Percentiles rank a stretch among this genome's conserved stretches.
Evolutionary conservation across 1,139 yeast species (phyloP).

Genomic region (Trichomonascaceae sp.): DNA sequence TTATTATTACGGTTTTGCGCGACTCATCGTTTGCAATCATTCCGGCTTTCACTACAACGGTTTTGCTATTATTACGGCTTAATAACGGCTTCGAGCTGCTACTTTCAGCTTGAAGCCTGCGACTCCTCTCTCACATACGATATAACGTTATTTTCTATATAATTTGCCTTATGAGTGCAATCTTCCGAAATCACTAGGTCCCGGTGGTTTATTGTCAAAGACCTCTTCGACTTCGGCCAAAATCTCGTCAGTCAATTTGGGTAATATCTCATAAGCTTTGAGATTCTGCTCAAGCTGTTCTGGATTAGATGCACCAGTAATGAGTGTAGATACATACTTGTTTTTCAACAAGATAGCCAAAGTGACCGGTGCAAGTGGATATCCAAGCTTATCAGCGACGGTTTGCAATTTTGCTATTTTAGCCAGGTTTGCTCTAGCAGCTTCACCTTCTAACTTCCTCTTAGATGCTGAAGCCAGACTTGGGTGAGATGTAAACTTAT

Average conservation of each 20-base stretch:
- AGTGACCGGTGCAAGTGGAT: slow-evolving; percentile 28
- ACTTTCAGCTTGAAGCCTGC: too few species aligned
- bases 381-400: slow-evolving; percentile 28
- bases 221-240: slow-evolving; percentile 29
- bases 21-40: too few species aligned
- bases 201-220: slow-evolving; percentile 27
- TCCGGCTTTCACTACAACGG: too few species aligned
- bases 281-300: slow-evolving; percentile 32
- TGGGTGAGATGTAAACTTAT: slow-evolving; percentile 15
- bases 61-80: too few species aligned
- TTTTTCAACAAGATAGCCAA: slow-evolving; percentile 31
- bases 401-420: slow-evolving; percentile 23
- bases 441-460: slow-evolving; percentile 17
- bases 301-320: slow-evolving; percentile 32
- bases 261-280: slow-evolving; percentile 30
- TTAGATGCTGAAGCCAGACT: slow-evolving; percentile 14
- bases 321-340: slow-evolving; percentile 30
- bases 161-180: not conserved
- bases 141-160: not conserved
- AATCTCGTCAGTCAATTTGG: slow-evolving; percentile 28
- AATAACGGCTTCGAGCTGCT: too few species aligned
- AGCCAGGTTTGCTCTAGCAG: slow-evolving; percentile 24
- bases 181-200: slow-evolving; percentile 19
- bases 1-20: not conserved
- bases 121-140: not conserved